phyloP scores from a whole-genome alignment of 2,329 filamentous ascomycete genomes.

The Alternaria arbusti region DNA sequence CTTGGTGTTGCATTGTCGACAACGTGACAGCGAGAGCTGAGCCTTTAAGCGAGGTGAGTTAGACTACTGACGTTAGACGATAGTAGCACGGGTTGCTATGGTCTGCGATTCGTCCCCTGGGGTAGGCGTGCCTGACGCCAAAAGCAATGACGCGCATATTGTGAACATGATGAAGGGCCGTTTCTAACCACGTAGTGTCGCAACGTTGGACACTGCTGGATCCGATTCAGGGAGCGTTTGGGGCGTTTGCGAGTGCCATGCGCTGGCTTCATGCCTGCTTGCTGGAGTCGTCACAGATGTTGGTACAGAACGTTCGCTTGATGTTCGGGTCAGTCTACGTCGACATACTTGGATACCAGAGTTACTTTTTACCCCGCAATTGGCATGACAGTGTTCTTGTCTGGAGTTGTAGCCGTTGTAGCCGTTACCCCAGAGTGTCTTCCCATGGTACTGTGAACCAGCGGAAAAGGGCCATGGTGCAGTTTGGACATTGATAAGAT shows the following conservation, averaged over 20 bases:
- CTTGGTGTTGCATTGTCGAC: background rate
- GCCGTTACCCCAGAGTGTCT: background rate
- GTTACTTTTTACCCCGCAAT: background rate
- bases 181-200: background rate
- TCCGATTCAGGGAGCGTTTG: background rate
- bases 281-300: background rate
- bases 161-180: background rate
- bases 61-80: background rate
- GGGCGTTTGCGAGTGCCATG: background rate
- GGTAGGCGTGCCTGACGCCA: slow-evolving; percentile 2
- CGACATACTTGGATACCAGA: background rate
- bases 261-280: background rate
- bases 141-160: slow-evolving; percentile 1
- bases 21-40: background rate
- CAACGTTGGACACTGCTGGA: background rate
- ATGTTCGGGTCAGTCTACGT: background rate
- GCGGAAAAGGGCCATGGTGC: background rate
- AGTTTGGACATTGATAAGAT: background rate
- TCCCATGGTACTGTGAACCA: slow-evolving; percentile 4
- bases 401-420: background rate
- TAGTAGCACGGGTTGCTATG: background rate
- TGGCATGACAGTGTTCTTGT: background rate
- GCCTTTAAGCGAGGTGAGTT: background rate
- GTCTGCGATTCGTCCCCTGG: background rate
- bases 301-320: background rate